phyloP scores from a whole-genome alignment of 371 early-diverging fungal genomes.

The Mucor mucedo region DNA sequence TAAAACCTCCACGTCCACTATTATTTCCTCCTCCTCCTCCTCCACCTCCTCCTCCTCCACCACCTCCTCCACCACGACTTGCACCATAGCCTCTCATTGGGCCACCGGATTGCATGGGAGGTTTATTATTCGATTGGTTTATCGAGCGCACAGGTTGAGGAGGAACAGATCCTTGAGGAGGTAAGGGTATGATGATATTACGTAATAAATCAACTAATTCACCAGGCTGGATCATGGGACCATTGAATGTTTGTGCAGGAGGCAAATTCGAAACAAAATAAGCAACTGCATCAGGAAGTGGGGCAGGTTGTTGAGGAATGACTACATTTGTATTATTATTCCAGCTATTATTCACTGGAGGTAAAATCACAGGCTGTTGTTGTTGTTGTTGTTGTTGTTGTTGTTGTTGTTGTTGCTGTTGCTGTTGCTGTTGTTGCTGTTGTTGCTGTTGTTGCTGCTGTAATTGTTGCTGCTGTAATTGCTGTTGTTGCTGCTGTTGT shows the following conservation, averaged over 20 bases:
- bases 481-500: conserved; percentile 5
- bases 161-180: conserved; percentile 30
- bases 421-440: too few species aligned
- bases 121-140: conserved; percentile 8
- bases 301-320: conserved; percentile 10
- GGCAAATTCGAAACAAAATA: conserved; percentile 63
- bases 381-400: not conserved
- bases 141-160: conserved; percentile 9
- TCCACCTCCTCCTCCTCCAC: conserved; percentile 23
- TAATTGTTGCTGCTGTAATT: too few species aligned
- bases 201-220: conserved; percentile 60
- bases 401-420: too few species aligned
- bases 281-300: conserved; percentile 65
- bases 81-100: conserved; percentile 7
- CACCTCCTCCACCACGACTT: conserved; percentile 34
- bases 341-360: not conserved
- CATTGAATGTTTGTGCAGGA: conserved; percentile 56
- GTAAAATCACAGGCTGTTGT: conserved; percentile 12
- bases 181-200: conserved; percentile 50
- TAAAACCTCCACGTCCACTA: conserved; percentile 24
- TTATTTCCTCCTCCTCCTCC: conserved; percentile 24
- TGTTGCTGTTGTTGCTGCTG: too few species aligned
- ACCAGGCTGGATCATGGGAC: conserved; percentile 52
- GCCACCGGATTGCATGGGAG: conserved; percentile 22
- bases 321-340: not conserved